These are phyloP conservation scores for Coemansia sp. DNA, from an alignment of 192 early-diverging fungal species.

Conservation along the genomic window DNA sequence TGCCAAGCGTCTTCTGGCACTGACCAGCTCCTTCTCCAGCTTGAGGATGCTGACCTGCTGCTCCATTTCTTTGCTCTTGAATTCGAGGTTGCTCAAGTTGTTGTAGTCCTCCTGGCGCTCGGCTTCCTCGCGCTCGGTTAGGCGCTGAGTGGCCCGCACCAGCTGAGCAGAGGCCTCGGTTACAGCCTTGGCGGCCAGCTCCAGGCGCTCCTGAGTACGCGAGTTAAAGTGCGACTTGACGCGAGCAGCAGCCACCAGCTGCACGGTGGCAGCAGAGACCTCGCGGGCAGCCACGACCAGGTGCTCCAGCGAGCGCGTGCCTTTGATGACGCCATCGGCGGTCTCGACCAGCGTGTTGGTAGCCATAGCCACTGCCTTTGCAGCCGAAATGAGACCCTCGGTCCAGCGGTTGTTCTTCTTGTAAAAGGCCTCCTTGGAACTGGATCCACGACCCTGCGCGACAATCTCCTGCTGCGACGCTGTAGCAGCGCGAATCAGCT, in stretches of 20 bases:
- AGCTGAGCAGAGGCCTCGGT: slow-evolving; percentile 86
- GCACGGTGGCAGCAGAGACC: slow-evolving; percentile 93
- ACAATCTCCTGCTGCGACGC: slow-evolving; percentile 97
- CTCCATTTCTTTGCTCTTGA: slow-evolving; percentile 96
- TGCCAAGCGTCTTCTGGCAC: slow-evolving; percentile 81
- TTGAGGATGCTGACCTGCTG: slow-evolving; percentile 96
- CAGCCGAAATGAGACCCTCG: slow-evolving; percentile 95
- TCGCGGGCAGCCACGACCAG: slow-evolving; percentile 97
- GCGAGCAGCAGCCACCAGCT: slow-evolving; percentile 92
- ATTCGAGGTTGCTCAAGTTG: slow-evolving; percentile 83
- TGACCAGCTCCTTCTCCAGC: slow-evolving; percentile 86
- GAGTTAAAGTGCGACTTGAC: slow-evolving; percentile 92
- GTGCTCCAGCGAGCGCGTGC: slow-evolving; percentile 88
- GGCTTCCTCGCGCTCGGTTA: slow-evolving; percentile 69
- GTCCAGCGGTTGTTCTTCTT: slow-evolving; percentile 99
- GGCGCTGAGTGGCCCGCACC: slow-evolving; percentile 87
- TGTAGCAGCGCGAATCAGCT: slow-evolving; percentile 91
- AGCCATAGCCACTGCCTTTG: slow-evolving; percentile 90
- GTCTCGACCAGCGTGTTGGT: slow-evolving; percentile 91
- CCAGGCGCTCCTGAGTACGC: slow-evolving; percentile 90
- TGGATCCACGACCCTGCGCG: slow-evolving; percentile 78
- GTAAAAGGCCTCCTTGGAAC: slow-evolving; percentile 86
- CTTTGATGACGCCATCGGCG: slow-evolving; percentile 92
- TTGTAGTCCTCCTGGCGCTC: slow-evolving; percentile 59
- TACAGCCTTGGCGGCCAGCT: slow-evolving; percentile 89